phyloP scores from a whole-genome alignment of 257 asterid species.

The Solanum bukasovii region DNA sequence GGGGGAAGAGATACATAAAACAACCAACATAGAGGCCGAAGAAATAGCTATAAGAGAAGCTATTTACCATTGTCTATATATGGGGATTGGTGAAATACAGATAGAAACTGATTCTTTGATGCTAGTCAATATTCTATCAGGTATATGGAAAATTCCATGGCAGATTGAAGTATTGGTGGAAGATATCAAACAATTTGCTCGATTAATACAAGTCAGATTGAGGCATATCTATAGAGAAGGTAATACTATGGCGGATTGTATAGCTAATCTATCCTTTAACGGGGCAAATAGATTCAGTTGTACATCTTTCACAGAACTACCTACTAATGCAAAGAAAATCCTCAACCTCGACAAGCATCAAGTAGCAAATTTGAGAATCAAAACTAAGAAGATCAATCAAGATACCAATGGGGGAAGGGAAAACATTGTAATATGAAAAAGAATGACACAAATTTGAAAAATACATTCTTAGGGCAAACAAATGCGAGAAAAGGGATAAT shows the following conservation, averaged over 20 bases:
- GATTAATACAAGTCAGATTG: not conserved
- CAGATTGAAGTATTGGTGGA: not conserved
- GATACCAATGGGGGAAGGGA: too few species aligned
- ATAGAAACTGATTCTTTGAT: too few species aligned
- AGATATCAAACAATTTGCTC: not conserved
- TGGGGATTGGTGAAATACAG: not conserved
- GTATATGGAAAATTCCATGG: not conserved
- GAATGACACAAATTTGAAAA: too few species aligned
- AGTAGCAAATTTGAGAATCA: not conserved
- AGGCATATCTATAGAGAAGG: not conserved
- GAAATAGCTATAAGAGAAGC: not conserved
- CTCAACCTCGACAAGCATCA: too few species aligned
- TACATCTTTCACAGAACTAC: too few species aligned
- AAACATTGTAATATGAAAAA: too few species aligned
- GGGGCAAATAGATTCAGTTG: too few species aligned
- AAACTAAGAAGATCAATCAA: not conserved
- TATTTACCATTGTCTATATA: too few species aligned
- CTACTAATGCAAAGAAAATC: too few species aligned
- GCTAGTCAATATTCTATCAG: not conserved
- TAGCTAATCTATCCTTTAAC: not conserved
- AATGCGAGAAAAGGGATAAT: too few species aligned
- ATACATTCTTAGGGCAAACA: too few species aligned
- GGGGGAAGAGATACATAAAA: too few species aligned
- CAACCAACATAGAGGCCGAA: not conserved
- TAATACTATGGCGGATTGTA: not conserved